Conservation (phyloP, 768 basidiomycete genomes). For the Mrakia frigida region DNA sequence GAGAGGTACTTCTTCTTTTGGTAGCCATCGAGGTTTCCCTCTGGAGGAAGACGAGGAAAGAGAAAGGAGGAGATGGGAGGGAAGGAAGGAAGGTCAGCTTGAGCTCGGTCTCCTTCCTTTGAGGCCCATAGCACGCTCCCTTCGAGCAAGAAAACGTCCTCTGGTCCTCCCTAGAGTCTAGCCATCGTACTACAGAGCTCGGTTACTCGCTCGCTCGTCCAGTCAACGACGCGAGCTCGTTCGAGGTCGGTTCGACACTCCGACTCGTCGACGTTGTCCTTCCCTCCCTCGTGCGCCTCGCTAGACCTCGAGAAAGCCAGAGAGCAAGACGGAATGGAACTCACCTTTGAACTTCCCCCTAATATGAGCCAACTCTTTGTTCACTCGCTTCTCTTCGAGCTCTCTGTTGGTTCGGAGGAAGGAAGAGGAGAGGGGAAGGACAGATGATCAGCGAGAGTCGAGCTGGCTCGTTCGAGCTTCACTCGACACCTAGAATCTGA, state of each 20-base stretch:
- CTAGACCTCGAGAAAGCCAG: not conserved
- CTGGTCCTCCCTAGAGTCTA: no score
- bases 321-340: constrained; percentile 6
- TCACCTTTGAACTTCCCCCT: constrained; percentile 96
- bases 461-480: not conserved
- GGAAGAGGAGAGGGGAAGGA: not conserved
- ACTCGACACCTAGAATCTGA: not conserved
- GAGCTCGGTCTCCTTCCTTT: not conserved
- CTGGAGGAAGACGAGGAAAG: constrained; percentile 34
- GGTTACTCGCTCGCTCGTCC: no score
- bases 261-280: constrained; percentile 45
- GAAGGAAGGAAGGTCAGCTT: not conserved
- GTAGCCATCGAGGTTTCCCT: constrained; percentile 49
- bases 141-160: no score
- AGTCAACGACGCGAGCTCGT: not conserved
- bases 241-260: constrained; percentile 38
- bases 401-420: constrained; percentile 50
- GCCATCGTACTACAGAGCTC: no score
- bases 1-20: constrained; percentile 71
- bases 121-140: not conserved
- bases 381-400: constrained; percentile 96
- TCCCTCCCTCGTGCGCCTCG: constrained; percentile 45
- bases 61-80: not conserved
- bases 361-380: constrained; percentile 99
- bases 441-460: not conserved